Conservation (phyloP, 2,329 filamentous ascomycete species). For the Aspergillus pseudoglaucus region DNA sequence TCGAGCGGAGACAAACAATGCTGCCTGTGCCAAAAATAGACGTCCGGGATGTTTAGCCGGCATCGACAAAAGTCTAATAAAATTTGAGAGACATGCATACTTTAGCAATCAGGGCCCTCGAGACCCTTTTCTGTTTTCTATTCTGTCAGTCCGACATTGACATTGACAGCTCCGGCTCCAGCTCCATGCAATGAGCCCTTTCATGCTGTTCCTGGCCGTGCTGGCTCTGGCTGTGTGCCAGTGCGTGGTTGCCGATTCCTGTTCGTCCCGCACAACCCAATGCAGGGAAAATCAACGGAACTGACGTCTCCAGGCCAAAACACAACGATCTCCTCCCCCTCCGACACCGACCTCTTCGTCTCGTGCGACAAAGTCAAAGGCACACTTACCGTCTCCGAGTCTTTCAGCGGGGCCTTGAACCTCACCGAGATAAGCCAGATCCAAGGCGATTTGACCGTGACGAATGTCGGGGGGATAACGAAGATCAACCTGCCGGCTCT, state of each 20-base stretch:
- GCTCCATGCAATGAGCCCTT: background rate
- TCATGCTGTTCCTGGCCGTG: background rate
- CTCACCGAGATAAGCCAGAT: conserved; percentile 34
- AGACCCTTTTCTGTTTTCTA: background rate
- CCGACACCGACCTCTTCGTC: conserved; percentile 24
- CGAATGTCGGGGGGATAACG: conserved; percentile 12
- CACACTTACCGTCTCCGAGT: conserved; percentile 33
- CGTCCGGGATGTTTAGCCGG: background rate
- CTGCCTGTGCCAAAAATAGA: background rate
- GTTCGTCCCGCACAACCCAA: background rate
- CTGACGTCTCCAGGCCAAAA: conserved; percentile 10
- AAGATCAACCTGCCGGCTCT: conserved; percentile 13
- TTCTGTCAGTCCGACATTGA: too few species aligned
- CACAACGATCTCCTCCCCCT: conserved; percentile 36
- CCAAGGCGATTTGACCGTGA: conserved; percentile 16
- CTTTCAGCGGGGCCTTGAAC: conserved; percentile 31
- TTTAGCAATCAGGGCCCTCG: background rate
- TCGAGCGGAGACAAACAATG: conserved; percentile 3
- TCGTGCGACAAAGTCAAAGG: conserved; percentile 36
- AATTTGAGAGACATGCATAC: background rate
- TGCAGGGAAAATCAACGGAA: background rate
- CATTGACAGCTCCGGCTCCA: too few species aligned
- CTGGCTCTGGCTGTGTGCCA: background rate
- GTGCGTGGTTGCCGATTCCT: background rate
- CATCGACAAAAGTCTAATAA: conserved; percentile 30